Evolutionary conservation across 192 early-diverging fungal genomes (phyloP).

Genomic region (Phlyctochytrium planicorne): DNA sequence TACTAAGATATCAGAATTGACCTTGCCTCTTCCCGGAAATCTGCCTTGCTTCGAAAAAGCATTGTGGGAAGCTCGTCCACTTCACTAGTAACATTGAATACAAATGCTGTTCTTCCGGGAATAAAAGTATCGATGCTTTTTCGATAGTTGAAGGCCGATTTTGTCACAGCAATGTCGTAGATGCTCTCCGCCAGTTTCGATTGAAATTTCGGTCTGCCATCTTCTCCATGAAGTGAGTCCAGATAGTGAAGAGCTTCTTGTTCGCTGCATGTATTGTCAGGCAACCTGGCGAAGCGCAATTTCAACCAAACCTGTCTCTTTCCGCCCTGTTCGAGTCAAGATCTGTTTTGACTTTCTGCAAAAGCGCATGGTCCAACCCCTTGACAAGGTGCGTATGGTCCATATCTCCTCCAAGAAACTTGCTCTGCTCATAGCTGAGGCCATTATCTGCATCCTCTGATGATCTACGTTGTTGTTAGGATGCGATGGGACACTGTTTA

Average conservation of each 20-base stretch:
- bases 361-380: constrained; percentile 82
- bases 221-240: constrained; percentile 44
- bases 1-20: constrained; percentile 1
- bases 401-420: constrained; percentile 84
- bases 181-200: constrained; percentile 51
- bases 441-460: constrained; percentile 6
- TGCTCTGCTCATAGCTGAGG: constrained; percentile 65
- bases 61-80: constrained; percentile 68
- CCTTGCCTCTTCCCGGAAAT: constrained; percentile 44
- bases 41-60: constrained; percentile 74
- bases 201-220: constrained; percentile 37
- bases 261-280: too few species aligned
- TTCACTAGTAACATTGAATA: constrained; percentile 54
- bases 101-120: constrained; percentile 75
- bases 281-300: too few species aligned
- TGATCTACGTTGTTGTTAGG: too few species aligned
- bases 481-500: too few species aligned
- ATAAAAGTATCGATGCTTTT: constrained; percentile 67
- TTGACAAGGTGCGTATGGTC: constrained; percentile 91
- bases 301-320: neutral
- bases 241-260: constrained; percentile 42
- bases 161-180: constrained; percentile 39
- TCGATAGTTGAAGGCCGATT: constrained; percentile 40
- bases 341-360: constrained; percentile 65
- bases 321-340: constrained; percentile 12